phyloP scores from a whole-genome alignment of 768 basidiomycete genomes.

The Psilocybe cyanescens region DNA sequence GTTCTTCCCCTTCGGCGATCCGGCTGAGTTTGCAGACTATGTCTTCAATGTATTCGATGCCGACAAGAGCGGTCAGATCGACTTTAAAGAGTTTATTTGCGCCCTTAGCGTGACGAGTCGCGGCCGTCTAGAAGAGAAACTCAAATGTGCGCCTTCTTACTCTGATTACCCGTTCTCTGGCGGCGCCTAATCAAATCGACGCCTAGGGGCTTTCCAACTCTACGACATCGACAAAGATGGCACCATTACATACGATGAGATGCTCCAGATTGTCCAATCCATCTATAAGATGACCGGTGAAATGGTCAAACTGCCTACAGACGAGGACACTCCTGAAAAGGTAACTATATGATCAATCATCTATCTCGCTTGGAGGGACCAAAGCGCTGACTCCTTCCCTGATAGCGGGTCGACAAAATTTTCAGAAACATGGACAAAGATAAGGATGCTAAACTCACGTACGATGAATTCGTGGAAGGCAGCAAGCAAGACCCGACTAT shows the following conservation, averaged over 20 bases:
- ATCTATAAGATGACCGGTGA: conserved; percentile 99
- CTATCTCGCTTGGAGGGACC: neutral
- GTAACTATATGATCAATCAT: conserved; percentile 37
- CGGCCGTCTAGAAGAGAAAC: conserved; percentile 94
- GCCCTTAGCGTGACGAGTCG: conserved; percentile 95
- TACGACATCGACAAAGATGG: conserved; percentile 99
- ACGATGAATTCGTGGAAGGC: conserved; percentile 97
- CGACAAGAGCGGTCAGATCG: conserved; percentile 95
- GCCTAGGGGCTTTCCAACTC: conserved; percentile 96
- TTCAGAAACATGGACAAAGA: conserved; percentile 97
- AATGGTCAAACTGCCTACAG: conserved; percentile 97
- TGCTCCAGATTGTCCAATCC: conserved; percentile 96
- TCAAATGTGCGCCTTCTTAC: conserved; percentile 76
- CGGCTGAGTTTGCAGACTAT: conserved; percentile 94
- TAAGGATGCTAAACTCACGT: conserved; percentile 92
- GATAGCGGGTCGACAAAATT: conserved; percentile 96
- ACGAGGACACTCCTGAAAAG: conserved; percentile 99
- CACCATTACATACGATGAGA: conserved; percentile 97
- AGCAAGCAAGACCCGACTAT: conserved; percentile 99
- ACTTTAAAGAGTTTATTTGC: conserved; percentile 99
- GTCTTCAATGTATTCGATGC: conserved; percentile 98
- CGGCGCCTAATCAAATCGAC: conserved; percentile 19
- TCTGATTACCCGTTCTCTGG: conserved; percentile 8
- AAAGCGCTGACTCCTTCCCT: neutral
- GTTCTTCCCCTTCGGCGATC: conserved; percentile 99